Evolutionary conservation across 2,329 filamentous ascomycete genomes (phyloP), one percentile per base, ranked within the genome.

Genomic region (Colletotrichum eleusines): DNA sequence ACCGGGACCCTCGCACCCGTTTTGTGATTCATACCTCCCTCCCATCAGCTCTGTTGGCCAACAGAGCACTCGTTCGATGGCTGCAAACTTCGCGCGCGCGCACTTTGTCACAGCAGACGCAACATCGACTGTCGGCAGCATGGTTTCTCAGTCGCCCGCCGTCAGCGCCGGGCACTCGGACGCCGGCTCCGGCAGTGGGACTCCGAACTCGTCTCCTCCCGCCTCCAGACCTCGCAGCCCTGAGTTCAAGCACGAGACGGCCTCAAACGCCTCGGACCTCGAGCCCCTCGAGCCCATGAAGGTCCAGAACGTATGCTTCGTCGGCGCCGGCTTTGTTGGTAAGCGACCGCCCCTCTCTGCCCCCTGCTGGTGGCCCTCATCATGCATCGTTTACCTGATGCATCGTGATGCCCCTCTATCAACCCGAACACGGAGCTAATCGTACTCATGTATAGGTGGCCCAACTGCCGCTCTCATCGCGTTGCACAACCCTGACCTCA

Each of bases 311-410:
- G 89, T 94, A 63, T 93, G 91, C 80, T 93, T 90, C 77, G 89
- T 94, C 73, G 92, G 92, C 60, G 92, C 92, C 74, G 92, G 92
- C 75, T 94, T 94, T 78, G 90, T 94, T 73, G 91, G 90, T 93
- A 84, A 76, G 90, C 84, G 1, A 18, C 16, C 31, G 3, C 31
- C 7, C 31, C 31, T 7, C 31, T 7, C 31, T 7, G 3, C 42
- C 26, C 20, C 14, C 12, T 38, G 9, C 48, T 63, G n/a, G 42
- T 51, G 44, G 44, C 64, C 31, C 63, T 61, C 63, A 26, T 23
- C 35, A 60, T 35, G 31, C 31, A 5, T 48, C 14, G 2, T n/a
- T 11, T 9, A 11, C 42, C 8, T 8, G 48, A 40, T 55, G 31
- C 50, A 33, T 7, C 48, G 23, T 28, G 40, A 53, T 63, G 23